These are phyloP conservation scores for Aspergillus aculeatinus DNA, from an alignment of 2,329 filamentous ascomycete species.

Conservation along the genomic window DNA sequence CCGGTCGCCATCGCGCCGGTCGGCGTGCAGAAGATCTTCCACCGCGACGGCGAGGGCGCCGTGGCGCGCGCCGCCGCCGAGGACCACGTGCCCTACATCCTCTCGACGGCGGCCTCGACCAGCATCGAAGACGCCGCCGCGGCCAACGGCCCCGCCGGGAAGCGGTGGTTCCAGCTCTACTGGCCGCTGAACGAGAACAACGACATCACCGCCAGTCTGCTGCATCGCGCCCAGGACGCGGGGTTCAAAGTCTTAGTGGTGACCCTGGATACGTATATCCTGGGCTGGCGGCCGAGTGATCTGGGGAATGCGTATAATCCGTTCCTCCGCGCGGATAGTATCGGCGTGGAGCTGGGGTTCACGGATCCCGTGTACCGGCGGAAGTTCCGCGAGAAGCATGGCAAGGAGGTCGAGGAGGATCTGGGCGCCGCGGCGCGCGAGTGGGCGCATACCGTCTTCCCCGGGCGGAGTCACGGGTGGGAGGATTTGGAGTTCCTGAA, in stretches of 20 bases:
- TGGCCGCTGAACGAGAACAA: constrained; percentile 61
- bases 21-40: constrained; percentile 67
- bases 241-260: constrained; percentile 68
- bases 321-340: constrained; percentile 26
- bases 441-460: constrained; percentile 56
- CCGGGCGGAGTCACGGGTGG: constrained; percentile 57
- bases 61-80: constrained; percentile 60
- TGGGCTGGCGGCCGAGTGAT: constrained; percentile 68
- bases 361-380: constrained; percentile 64
- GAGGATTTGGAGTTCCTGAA: constrained; percentile 57
- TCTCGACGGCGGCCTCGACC: constrained; percentile 63
- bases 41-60: constrained; percentile 62
- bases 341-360: constrained; percentile 62
- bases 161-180: constrained; percentile 72
- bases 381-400: constrained; percentile 50
- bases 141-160: constrained; percentile 52
- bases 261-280: constrained; percentile 68
- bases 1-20: constrained; percentile 66
- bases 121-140: constrained; percentile 65
- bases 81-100: constrained; percentile 62
- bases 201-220: constrained; percentile 62
- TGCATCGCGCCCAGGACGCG: constrained; percentile 57
- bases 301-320: constrained; percentile 57
- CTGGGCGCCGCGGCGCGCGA: constrained; percentile 45
- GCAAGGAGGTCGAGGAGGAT: constrained; percentile 47